phyloP scores from a whole-genome alignment of 1,284 basidiomycete species.

The Sutorius eximius region DNA sequence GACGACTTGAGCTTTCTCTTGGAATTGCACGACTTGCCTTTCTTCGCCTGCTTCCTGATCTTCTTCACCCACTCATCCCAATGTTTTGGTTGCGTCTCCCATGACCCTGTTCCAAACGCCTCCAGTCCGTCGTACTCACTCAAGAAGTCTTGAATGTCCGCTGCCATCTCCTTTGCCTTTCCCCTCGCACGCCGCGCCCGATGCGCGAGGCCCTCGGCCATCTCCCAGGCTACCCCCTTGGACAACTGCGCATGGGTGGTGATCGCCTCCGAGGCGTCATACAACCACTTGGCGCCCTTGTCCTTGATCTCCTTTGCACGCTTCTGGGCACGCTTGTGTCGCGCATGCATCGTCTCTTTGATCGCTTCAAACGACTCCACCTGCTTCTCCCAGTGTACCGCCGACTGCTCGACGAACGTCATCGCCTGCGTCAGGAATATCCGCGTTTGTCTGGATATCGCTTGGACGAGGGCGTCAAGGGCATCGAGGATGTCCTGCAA shows the following conservation, averaged over 20 bases:
- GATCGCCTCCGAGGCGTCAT: slow-evolving; percentile 42
- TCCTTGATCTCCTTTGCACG: slow-evolving; percentile 57
- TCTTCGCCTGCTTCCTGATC: slow-evolving; percentile 7
- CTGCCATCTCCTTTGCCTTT: slow-evolving; percentile 44
- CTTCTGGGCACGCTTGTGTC: slow-evolving; percentile 56
- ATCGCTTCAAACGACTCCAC: slow-evolving; percentile 26
- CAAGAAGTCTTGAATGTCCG: slow-evolving; percentile 29
- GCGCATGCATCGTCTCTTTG: slow-evolving; percentile 45
- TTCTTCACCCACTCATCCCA: slow-evolving; percentile 27
- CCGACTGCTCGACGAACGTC: slow-evolving; percentile 46
- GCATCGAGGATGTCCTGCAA: slow-evolving; percentile 60
- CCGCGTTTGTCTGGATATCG: slow-evolving; percentile 44
- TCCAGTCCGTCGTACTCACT: slow-evolving; percentile 24
- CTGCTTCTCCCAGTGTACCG: slow-evolving; percentile 36
- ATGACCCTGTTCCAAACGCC: slow-evolving; percentile 10
- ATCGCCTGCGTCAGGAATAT: slow-evolving; percentile 42
- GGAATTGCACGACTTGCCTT: slow-evolving; percentile 16
- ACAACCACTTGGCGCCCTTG: slow-evolving; percentile 44
- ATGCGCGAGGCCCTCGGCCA: slow-evolving; percentile 31
- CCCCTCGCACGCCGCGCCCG: slow-evolving; percentile 48
- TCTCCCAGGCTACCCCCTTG: slow-evolving; percentile 44
- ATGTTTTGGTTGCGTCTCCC: slow-evolving; percentile 16
- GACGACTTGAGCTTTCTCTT: slow-evolving; percentile 13
- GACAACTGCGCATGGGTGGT: slow-evolving; percentile 43
- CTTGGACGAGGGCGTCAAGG: slow-evolving; percentile 56